Evolutionary conservation across 1,284 basidiomycete species (phyloP).

Genomic region (Waitea zeae): DNA sequence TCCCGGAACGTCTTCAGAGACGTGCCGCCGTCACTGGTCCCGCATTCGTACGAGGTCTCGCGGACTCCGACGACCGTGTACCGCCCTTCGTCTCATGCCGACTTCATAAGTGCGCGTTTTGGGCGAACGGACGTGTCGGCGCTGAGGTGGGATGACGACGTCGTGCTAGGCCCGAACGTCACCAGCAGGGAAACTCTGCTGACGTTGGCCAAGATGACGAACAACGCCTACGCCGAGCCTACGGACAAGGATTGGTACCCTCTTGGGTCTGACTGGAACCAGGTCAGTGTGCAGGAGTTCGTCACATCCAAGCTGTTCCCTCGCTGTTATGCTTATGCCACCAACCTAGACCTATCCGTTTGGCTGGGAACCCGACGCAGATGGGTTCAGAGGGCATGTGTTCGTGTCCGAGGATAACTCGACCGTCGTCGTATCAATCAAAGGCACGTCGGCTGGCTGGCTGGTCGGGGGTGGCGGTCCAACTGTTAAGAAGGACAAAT

Average conservation of each 20-base stretch:
- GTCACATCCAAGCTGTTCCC: neutral
- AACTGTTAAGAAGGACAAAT: constrained; percentile 81
- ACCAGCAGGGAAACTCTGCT: constrained; percentile 67
- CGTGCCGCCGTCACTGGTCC: constrained; percentile 19
- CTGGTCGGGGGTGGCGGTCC: constrained; percentile 73
- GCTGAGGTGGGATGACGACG: constrained; percentile 49
- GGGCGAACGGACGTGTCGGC: constrained; percentile 21
- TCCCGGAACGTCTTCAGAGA: constrained; percentile 45
- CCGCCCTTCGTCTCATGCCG: constrained; percentile 33
- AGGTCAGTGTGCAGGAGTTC: constrained; percentile 26
- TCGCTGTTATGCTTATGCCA: neutral
- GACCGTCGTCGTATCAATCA: constrained; percentile 86
- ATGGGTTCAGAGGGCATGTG: constrained; percentile 86
- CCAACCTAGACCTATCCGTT: constrained; percentile 52
- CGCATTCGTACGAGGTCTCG: constrained; percentile 19
- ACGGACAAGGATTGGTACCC: constrained; percentile 66
- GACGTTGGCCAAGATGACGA: constrained; percentile 86
- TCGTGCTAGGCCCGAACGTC: constrained; percentile 51
- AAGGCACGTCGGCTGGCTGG: constrained; percentile 73
- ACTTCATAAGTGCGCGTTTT: constrained; percentile 19
- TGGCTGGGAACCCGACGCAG: constrained; percentile 81
- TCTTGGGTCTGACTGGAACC: constrained; percentile 46
- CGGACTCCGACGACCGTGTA: constrained; percentile 23
- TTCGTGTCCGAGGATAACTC: constrained; percentile 72
- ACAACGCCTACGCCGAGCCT: constrained; percentile 68